Base-by-base conservation (phyloP, 805 yeast genomes). In the Ogataea glucozyma region DNA sequence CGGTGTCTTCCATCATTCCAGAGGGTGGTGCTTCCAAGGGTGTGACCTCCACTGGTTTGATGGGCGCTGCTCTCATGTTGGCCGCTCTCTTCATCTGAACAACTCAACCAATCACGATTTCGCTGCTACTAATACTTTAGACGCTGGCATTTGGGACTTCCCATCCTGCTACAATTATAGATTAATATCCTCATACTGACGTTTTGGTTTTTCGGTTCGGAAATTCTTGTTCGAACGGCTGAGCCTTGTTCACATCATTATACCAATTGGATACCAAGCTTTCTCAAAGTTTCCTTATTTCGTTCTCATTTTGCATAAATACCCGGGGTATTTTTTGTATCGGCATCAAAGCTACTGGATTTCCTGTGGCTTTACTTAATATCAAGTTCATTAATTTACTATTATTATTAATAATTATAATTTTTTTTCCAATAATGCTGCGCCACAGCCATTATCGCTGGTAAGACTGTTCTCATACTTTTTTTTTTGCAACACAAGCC, bases 21-120 rank as follows among this genome's bases (percentile, higher is more conserved):
- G 55, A 47, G 20, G 58, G 50, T 43, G 54, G 46, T 38, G 59
- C 53, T 29, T 45, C 51, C 40, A 52, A 57, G 50, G 46, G 44
- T 22, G 47, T 47, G 40, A 51, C 48, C 48, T 47, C 57, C 19
- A 54, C 56, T 38, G 57, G 60, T 40, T 34, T 51, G 26, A 43
- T 56, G 39, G 61, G 55, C 44, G 53, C 56, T 47, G 54, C 47
- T 16, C 50, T 47, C 36, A 26, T 52, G 26, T 10, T 29, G 35
- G 54, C 54, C 40, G 60, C 55, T 38, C 48, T 57, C 42, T 46
- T 54, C 52, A 44, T 41, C 47, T 54, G 49, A 43, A 24, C 32
- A 38, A 13, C 17, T 26, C 36, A 34, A 26, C 12, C 27, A 33
- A 9, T 22, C 35, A 31, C 31, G 27, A 24, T 18, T 31, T 38